A percentile compares a stretch with the other conserved stretches of the same genome.
Conservation (phyloP, 208 protist species). For the Leishmania arabica region DNA sequence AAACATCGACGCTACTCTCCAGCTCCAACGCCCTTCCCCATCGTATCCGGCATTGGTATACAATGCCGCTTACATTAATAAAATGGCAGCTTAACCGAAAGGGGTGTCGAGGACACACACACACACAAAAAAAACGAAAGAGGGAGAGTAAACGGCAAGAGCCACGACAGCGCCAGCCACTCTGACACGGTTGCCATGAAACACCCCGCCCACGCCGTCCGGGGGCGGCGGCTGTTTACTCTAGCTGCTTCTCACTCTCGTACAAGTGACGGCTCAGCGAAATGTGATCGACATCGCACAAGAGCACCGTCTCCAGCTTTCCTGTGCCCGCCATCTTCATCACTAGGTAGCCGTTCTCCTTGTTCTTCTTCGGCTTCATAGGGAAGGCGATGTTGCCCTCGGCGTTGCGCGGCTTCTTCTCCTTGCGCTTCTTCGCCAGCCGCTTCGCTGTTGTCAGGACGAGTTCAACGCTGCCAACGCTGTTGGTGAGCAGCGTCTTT, state of each 20-base stretch:
- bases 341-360: conserved; percentile 53
- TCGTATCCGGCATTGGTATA: too few species aligned
- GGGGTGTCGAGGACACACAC: neutral
- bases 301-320: conserved; percentile 32
- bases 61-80: neutral
- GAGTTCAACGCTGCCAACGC: conserved; percentile 52
- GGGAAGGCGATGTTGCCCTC: conserved; percentile 64
- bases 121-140: neutral
- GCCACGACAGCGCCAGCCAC: neutral
- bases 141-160: neutral
- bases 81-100: neutral
- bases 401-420: conserved; percentile 54
- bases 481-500: conserved; percentile 53
- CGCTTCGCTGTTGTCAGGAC: conserved; percentile 68
- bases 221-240: neutral
- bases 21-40: neutral
- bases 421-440: conserved; percentile 55
- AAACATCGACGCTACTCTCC: neutral
- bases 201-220: neutral
- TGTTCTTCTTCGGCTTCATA: conserved; percentile 43
- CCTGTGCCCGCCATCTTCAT: conserved; percentile 65
- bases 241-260: conserved; percentile 43
- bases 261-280: conserved; percentile 76
- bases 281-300: conserved; percentile 64
- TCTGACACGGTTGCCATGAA: neutral